Conservation (phyloP, 2,329 filamentous ascomycete genomes). For the Xylariaceae sp. region DNA sequence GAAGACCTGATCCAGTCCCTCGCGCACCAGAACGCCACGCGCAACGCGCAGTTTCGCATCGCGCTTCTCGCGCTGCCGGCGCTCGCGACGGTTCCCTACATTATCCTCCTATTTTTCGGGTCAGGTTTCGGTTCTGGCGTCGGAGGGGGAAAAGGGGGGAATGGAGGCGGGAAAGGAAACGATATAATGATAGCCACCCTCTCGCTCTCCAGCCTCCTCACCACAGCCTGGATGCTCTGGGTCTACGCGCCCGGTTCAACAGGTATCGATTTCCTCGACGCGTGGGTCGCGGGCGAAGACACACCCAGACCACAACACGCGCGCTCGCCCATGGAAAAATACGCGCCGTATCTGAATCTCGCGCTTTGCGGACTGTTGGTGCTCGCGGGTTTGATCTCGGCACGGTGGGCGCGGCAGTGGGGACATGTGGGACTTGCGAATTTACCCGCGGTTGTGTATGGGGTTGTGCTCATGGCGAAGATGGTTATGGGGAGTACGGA, state of each 20-base stretch:
- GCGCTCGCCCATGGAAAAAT: constrained; percentile 47
- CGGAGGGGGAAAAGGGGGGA: too few relatives aligned
- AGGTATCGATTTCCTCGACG: constrained; percentile 47
- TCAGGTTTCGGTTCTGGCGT: too few relatives aligned
- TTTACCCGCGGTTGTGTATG: constrained; percentile 55
- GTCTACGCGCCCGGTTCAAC: constrained; percentile 50
- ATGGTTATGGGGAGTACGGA: constrained; percentile 64
- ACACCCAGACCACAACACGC: not conserved
- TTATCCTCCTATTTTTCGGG: constrained; percentile 37
- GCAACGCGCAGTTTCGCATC: constrained; percentile 54
- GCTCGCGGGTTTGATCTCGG: constrained; percentile 39
- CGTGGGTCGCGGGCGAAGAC: constrained; percentile 30
- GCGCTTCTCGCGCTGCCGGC: constrained; percentile 57
- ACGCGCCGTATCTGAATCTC: constrained; percentile 57
- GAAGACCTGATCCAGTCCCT: constrained; percentile 57
- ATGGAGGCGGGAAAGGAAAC: too few relatives aligned
- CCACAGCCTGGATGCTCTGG: constrained; percentile 57
- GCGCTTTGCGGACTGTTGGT: constrained; percentile 50
- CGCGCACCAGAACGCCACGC: constrained; percentile 48
- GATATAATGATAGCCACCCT: constrained; percentile 40
- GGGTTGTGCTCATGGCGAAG: constrained; percentile 56
- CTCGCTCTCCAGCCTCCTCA: constrained; percentile 56
- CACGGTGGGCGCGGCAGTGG: constrained; percentile 19
- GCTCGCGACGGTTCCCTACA: constrained; percentile 50
- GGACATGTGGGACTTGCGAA: constrained; percentile 42